phyloP scores from a whole-genome alignment of 1,284 basidiomycete species.

The Cutaneotrichosporon arboriforme region DNA sequence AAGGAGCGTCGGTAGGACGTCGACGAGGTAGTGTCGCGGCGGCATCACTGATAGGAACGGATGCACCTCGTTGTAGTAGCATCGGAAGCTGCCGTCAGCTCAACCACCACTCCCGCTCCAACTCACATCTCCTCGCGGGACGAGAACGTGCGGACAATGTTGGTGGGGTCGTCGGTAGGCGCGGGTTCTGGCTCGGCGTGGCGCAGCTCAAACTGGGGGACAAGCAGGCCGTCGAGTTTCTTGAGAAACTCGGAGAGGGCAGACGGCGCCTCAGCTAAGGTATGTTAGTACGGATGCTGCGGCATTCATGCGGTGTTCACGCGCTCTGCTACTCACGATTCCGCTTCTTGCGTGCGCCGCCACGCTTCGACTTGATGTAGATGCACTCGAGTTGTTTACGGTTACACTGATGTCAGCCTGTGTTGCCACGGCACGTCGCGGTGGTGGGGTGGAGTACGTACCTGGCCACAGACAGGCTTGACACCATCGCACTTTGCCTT shows the following conservation, averaged over 20 bases:
- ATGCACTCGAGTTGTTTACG: conserved; percentile 44
- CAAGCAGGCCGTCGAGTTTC: conserved; percentile 39
- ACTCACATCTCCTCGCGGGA: conserved; percentile 39
- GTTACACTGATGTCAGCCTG: conserved; percentile 29
- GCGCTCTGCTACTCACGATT: conserved; percentile 27
- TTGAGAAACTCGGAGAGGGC: conserved; percentile 42
- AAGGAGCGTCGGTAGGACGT: conserved; percentile 31
- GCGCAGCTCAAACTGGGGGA: conserved; percentile 24
- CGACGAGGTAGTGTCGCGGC: conserved; percentile 31
- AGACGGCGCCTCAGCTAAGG: conserved; percentile 29
- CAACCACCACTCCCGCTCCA: no score
- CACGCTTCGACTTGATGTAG: conserved; percentile 46
- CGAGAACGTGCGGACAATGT: conserved; percentile 34
- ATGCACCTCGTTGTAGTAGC: conserved; percentile 48
- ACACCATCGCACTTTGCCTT: conserved; percentile 48
- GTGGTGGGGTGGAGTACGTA: conserved; percentile 19
- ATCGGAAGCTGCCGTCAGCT: conserved; percentile 29
- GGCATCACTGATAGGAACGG: conserved; percentile 46
- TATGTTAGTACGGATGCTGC: background rate
- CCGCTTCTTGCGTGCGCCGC: conserved; percentile 45
- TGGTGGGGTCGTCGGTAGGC: conserved; percentile 33
- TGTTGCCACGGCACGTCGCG: background rate
- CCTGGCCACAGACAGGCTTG: conserved; percentile 45
- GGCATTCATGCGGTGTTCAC: no score
- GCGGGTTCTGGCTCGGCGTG: conserved; percentile 13